Conservation (phyloP, 2,329 filamentous ascomycete species). For the Trematosphaeria pertusa region DNA sequence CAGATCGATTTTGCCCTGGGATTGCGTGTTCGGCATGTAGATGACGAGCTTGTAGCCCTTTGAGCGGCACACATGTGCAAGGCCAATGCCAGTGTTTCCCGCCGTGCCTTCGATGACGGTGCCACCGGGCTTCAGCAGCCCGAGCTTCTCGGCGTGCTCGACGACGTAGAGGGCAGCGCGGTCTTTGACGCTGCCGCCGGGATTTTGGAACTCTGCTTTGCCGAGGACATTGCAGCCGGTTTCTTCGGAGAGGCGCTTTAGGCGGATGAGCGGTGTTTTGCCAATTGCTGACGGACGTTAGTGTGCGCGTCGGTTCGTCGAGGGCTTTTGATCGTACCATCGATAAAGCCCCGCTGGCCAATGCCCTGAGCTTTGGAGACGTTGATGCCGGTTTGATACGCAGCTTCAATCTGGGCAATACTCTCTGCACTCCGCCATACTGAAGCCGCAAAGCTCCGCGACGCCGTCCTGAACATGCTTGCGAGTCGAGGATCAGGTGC, state of each 20-base stretch:
- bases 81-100: constrained; percentile 96
- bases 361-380: constrained; percentile 83
- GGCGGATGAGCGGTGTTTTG: constrained; percentile 91
- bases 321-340: constrained; percentile 64
- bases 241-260: constrained; percentile 85
- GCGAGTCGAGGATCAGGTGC: constrained; percentile 2
- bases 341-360: constrained; percentile 75
- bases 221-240: constrained; percentile 94
- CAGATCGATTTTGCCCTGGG: constrained; percentile 96
- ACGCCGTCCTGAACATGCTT: constrained; percentile 72
- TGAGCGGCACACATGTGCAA: constrained; percentile 93
- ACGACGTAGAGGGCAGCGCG: constrained; percentile 94
- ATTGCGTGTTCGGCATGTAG: constrained; percentile 99
- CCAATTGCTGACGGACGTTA: constrained; percentile 75
- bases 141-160: constrained; percentile 88
- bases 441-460: constrained; percentile 71
- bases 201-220: constrained; percentile 99
- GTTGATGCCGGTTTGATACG: constrained; percentile 68
- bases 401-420: constrained; percentile 55
- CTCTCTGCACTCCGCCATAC: constrained; percentile 62
- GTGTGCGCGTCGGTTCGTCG: background rate
- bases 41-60: constrained; percentile 95
- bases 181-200: constrained; percentile 95
- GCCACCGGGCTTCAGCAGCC: constrained; percentile 81
- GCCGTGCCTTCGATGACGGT: constrained; percentile 97